Evolutionary conservation across 192 early-diverging fungal genomes (phyloP).

Genomic region (Coemansia sp.): DNA sequence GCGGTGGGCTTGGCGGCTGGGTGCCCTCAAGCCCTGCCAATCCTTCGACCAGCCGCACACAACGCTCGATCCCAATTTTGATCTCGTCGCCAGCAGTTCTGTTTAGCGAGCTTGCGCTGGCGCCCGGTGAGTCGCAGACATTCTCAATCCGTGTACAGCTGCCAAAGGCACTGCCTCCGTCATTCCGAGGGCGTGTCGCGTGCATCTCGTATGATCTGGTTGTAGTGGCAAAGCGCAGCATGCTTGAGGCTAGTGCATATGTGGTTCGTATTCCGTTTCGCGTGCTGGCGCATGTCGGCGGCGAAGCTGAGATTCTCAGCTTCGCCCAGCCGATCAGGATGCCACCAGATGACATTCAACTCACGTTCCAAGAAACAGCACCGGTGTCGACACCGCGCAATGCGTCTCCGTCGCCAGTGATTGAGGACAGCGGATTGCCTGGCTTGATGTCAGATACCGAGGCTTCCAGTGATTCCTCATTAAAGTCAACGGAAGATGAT

Average conservation of each 20-base stretch:
- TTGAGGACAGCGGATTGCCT: constrained; percentile 1
- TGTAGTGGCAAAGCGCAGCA: constrained; percentile 43
- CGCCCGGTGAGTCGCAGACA: constrained; percentile 49
- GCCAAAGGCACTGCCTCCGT: constrained; percentile 39
- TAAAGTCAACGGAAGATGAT: not conserved
- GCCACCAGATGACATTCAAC: constrained; percentile 26
- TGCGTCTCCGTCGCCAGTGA: constrained; percentile 20
- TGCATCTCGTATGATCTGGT: constrained; percentile 48
- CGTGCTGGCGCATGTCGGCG: constrained; percentile 27
- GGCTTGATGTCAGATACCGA: not conserved
- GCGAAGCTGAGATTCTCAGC: constrained; percentile 10
- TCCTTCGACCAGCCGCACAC: constrained; percentile 17
- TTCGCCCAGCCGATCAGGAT: constrained; percentile 34
- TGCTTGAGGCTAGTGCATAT: constrained; percentile 38
- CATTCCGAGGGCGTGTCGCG: constrained; percentile 42
- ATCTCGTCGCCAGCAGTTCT: constrained; percentile 37
- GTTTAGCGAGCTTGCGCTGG: constrained; percentile 49
- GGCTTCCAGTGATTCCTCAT: not conserved
- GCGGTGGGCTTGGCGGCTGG: constrained; percentile 45
- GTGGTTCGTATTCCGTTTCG: constrained; percentile 48
- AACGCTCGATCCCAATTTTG: constrained; percentile 33
- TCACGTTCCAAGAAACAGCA: constrained; percentile 28
- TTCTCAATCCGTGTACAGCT: constrained; percentile 41
- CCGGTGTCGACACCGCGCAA: constrained; percentile 35
- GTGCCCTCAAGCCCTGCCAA: constrained; percentile 15